Conservation (phyloP, 352 stramenopile species). For the Phytophthora sp. region DNA sequence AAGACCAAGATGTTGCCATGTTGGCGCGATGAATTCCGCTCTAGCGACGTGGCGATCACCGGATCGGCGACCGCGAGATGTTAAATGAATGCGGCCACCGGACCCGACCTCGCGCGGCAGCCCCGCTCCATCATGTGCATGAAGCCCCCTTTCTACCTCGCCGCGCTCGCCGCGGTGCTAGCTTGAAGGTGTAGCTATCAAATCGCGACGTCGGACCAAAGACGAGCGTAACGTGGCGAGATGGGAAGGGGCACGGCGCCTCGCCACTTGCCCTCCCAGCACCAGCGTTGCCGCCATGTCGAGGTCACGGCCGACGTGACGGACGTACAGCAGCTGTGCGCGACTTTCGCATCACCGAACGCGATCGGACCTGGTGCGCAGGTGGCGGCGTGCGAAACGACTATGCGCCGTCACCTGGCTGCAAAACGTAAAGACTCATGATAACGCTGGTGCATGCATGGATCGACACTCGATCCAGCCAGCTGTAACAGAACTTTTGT, state of each 20-base stretch:
- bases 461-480: no score
- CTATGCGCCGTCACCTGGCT: no score
- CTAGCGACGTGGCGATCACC: not conserved
- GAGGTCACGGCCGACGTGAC: not conserved
- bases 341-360: not conserved
- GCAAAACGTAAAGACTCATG: no score
- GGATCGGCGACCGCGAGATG: not conserved
- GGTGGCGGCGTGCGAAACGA: no score
- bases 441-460: no score
- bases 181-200: conserved; percentile 34
- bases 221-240: conserved; percentile 12
- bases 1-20: no score
- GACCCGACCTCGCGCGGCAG: not conserved
- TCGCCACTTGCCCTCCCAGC: conserved; percentile 7
- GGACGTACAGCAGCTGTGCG: not conserved
- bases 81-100: conserved; percentile 16
- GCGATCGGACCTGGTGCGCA: no score
- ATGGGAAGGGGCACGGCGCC: conserved; percentile 33
- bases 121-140: conserved; percentile 10
- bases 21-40: no score
- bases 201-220: conserved; percentile 42
- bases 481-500: no score
- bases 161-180: conserved; percentile 12
- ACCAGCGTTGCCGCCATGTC: not conserved
- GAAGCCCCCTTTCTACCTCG: conserved; percentile 36